Evolutionary conservation across 441 rosid species (phyloP), one percentile per base, ranked within the genome.

Genomic region (Pelargonium citronellum): DNA sequence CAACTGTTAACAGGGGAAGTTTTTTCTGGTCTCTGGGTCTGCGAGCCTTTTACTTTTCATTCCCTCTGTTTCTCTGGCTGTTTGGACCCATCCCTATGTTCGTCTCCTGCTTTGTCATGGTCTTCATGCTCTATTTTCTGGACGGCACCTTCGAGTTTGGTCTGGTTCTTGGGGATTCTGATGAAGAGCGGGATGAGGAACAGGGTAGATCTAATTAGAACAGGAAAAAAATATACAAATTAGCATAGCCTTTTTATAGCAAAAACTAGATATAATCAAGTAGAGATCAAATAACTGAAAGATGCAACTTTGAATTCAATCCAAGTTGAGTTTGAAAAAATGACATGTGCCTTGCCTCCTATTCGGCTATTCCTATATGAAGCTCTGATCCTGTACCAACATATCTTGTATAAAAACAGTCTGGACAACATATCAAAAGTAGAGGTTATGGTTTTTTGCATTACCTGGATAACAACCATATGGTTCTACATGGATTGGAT

Each of bases 51-150:
- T 91, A 94, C 84, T 91, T 89, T 82, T 94, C 98, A 0, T 83
- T 88, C 53, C 98, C 97, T 13, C 72, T 94, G 41, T 88, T 91
- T 60, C 77, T 94, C 66, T 94, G 98, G 98, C 87, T 91, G 41
- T 94, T 91, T 73, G 96, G 98, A 11, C 97, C 97, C 0, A 78
- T 94, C 34, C 95, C 98, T 0, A 89, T 91, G 97, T 79, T 87
- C 60, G 10, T 85, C 49, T 80, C 84, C 37, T 89, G 97, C 67
- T 20, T 85, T 12, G 69, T 78, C 64, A 80, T 91, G 24, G 90
- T 89, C 16, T 80, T 66, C 74, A 17, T 84, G 87, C 85, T 91
- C 51, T 89, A 87, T 71, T 87, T 86, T 71, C 78, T 93, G 20
- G 97, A 93, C 43, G 77, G 78, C 10, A 80, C 89, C 17, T 79